Base-by-base conservation (phyloP, 2,329 filamentous ascomycete species). In the Zasmidium cellare region DNA sequence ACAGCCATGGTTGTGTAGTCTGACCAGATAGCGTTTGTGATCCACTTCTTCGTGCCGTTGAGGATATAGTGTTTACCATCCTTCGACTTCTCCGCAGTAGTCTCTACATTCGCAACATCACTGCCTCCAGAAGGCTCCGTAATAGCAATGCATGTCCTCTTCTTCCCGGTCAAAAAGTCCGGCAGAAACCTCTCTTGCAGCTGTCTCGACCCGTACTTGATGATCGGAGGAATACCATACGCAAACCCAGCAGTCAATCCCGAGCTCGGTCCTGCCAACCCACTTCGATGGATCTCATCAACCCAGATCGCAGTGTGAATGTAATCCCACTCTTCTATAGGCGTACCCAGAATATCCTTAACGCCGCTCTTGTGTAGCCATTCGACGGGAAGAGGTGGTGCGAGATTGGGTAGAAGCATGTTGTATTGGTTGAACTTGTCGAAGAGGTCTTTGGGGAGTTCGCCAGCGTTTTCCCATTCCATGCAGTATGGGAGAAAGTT, bases 31-130 rank as follows among this genome's bases (percentile, higher is more conserved):
- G 85, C 88, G 67, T 88, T 89, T 0, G 86, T 89, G 68, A 89
- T 89, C 88, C 88, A 91, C 75, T 91, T 91, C 81, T 91, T 91
- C 0, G 82, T 79, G 12, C 88, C 88, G 59, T 89, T 91, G 46
- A 91, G 75, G 46, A 91, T 80, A 69, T 88, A 91, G 66, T 83
- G 75, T 69, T 84, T 86, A 9, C 87, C 87, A 67, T 87, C 84
- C 0, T 78, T 69, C 2, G 79, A 82, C 71, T 85, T 86, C 9
- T 72, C 77, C 2, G 88, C 88, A 0, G 84, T 89, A 0, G 88
- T 91, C 2, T 81, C 80, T 62, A 91, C 87, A 67, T 87, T 87
- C 9, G 87, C 86, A 1, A 91, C 89, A 69, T 91, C 88, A 53
- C 82, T 86, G 0, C 89, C 88, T 0, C 87, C 87, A 50, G 83